A percentile compares a stretch with the other conserved stretches of the same genome.
Conservation (phyloP, 2,329 filamentous ascomycete genomes). For the Trichoderma guizhouense region DNA sequence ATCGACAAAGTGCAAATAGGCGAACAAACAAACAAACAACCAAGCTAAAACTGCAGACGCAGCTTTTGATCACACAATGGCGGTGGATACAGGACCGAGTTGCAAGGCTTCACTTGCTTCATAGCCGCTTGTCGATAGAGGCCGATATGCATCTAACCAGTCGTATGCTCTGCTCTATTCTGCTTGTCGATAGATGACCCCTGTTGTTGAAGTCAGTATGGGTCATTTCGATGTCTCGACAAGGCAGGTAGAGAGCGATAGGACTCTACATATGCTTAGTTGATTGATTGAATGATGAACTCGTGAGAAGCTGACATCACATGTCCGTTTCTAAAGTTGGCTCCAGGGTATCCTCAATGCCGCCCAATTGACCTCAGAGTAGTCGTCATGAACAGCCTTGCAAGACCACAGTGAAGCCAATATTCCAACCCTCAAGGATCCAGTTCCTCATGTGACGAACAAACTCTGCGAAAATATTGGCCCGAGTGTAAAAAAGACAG, state of each 20-base stretch:
- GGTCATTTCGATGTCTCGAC: background rate
- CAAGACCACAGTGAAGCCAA: background rate
- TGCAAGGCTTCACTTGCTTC: conserved; percentile 1
- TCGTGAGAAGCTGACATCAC: background rate
- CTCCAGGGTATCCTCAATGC: background rate
- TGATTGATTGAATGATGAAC: background rate
- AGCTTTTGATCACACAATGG: conserved; percentile 7
- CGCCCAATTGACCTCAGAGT: background rate
- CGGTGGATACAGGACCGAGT: background rate
- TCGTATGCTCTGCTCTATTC: background rate
- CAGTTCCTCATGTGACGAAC: background rate
- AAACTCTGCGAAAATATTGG: background rate
- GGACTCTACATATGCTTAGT: background rate
- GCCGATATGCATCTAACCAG: background rate
- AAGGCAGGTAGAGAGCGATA: background rate
- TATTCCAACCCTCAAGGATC: background rate
- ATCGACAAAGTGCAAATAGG: conserved; percentile 11
- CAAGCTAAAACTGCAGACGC: conserved; percentile 4
- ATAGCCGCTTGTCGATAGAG: background rate
- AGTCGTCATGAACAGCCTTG: background rate
- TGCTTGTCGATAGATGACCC: background rate
- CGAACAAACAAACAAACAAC: conserved; percentile 16
- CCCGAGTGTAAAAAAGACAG: background rate
- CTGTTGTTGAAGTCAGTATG: background rate
- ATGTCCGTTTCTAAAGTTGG: background rate